These are phyloP conservation scores for Suillus subaureus DNA, from an alignment of 768 basidiomycete genomes.

Conservation along the genomic window DNA sequence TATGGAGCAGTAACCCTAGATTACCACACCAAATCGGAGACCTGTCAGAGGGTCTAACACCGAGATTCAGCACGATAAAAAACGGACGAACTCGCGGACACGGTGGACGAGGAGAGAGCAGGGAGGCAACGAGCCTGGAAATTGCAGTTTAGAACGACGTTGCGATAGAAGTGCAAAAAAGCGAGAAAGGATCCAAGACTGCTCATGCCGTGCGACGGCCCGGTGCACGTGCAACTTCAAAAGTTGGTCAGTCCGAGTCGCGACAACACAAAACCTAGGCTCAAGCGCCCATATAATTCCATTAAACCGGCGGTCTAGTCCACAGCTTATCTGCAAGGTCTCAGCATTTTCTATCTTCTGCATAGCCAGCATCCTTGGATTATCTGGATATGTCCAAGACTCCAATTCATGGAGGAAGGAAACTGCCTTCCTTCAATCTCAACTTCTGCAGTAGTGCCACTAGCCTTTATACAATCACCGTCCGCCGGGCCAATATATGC, in stretches of 20 bases:
- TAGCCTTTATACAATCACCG: no score
- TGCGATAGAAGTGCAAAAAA: not conserved
- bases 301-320: not conserved
- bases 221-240: not conserved
- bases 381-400: not conserved
- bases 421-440: not conserved
- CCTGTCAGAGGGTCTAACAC: conserved; percentile 4
- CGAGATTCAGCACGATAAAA: conserved; percentile 11
- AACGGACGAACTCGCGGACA: conserved; percentile 29
- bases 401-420: not conserved
- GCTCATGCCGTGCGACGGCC: not conserved
- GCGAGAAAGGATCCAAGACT: not conserved
- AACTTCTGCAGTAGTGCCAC: no score
- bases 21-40: conserved; percentile 69
- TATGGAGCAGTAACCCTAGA: conserved; percentile 83
- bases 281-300: no score
- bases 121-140: not conserved
- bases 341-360: not conserved
- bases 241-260: not conserved
- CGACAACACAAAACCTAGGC: no score
- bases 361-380: not conserved
- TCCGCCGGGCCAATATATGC: not conserved
- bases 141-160: not conserved
- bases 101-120: conserved; percentile 3
- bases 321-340: not conserved